These are phyloP conservation scores for Dichomitus squalens DNA, from an alignment of 1,284 basidiomycete genomes.

Conservation along the genomic window DNA sequence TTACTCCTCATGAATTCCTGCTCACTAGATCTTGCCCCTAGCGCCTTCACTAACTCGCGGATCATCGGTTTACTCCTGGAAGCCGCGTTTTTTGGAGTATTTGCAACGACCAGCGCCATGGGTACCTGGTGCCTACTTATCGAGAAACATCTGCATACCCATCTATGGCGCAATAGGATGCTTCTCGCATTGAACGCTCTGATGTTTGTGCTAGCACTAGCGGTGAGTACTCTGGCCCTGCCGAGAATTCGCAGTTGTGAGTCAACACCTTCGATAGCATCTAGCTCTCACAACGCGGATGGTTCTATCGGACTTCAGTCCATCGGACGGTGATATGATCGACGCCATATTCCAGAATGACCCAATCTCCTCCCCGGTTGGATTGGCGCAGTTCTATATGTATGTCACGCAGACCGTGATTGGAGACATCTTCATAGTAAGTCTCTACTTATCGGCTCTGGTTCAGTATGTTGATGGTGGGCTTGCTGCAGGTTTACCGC, in stretches of 20 bases:
- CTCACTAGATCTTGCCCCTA: too few species aligned
- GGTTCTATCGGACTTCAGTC: background rate
- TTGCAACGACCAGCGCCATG: too few species aligned
- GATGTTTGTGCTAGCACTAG: slow-evolving; percentile 1
- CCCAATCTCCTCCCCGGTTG: background rate
- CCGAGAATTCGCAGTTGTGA: background rate
- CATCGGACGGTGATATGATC: background rate
- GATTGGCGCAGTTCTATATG: slow-evolving; percentile 1
- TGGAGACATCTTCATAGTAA: slow-evolving; percentile 12
- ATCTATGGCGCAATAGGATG: too few species aligned
- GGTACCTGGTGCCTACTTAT: too few species aligned
- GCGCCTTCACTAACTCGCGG: too few species aligned
- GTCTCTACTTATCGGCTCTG: background rate
- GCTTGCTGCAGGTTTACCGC: background rate
- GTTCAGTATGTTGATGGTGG: background rate
- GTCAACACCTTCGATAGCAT: background rate
- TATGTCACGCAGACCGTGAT: slow-evolving; percentile 11
- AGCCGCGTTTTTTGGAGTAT: too few species aligned
- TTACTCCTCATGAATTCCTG: too few species aligned
- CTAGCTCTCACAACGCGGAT: background rate
- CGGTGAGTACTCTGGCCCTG: background rate
- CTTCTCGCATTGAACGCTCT: slow-evolving; percentile 4
- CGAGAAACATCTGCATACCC: too few species aligned
- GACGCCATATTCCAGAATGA: background rate
- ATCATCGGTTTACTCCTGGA: too few species aligned